Conservation (phyloP, 2,329 filamentous ascomycete species). For the Pseudogymnoascus sp. region DNA sequence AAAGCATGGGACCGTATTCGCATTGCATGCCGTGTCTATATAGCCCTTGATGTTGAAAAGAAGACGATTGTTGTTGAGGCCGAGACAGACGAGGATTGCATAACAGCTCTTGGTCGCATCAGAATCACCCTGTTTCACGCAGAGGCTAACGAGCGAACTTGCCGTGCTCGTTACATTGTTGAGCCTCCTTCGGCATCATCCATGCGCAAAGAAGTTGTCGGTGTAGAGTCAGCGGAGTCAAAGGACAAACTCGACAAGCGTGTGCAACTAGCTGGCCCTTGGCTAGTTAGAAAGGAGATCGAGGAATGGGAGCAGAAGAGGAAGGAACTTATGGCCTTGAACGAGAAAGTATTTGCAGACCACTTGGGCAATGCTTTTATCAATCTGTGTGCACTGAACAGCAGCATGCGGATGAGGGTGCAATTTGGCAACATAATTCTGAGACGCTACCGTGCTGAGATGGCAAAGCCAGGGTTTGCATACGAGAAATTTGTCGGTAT, state of each 20-base stretch:
- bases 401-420: conserved; percentile 26
- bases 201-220: conserved; percentile 14
- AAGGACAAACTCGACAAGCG: background rate
- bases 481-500: conserved; percentile 22
- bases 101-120: background rate
- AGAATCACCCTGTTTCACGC: background rate
- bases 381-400: conserved; percentile 18
- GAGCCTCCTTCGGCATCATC: conserved; percentile 18
- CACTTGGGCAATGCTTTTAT: conserved; percentile 18
- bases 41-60: background rate
- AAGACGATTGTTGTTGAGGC: background rate
- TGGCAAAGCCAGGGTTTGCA: conserved; percentile 13
- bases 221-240: conserved; percentile 1
- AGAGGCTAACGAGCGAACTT: background rate
- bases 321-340: conserved; percentile 10
- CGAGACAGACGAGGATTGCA: background rate
- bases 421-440: conserved; percentile 24
- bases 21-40: background rate
- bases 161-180: conserved; percentile 16
- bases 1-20: conserved; percentile 2
- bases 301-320: conserved; percentile 16
- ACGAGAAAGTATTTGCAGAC: conserved; percentile 14
- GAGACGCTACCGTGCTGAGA: conserved; percentile 15
- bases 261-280: conserved; percentile 14
- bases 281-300: conserved; percentile 12